Base-by-base conservation (phyloP, 129 eudicot species). In the Ambrosia artemisiifolia region DNA sequence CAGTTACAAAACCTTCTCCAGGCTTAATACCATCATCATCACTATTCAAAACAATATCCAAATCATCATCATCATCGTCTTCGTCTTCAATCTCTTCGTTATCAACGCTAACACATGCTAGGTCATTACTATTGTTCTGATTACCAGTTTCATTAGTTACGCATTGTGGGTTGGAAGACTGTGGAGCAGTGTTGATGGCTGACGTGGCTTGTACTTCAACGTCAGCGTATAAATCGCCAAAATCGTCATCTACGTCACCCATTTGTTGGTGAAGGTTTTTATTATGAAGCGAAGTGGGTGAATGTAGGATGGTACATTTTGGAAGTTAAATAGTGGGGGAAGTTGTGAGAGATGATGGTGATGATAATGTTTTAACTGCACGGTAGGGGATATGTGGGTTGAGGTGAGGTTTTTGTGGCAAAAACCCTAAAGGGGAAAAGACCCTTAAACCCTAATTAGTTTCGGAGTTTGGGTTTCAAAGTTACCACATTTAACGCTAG, bases 181-280 rank as follows among this genome's bases (percentile, higher is more conserved):
- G 72, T 10, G 72, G 69, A 42, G 64, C 79, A 43, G 61, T 79
- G 18, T 74, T 77, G 46, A 88, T 88, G 51, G 95, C 86, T 16
- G 95, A 85, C 72, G 74, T 80, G 44, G 88, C 90, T 62, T 80
- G 84, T 38, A 84, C 77, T 79, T 86, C 97, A 19, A 88, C 90
- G 49, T 88, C 95, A 33, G 87, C 92, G 77, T 91, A 91, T 54
- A 88, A 84, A 55, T 88, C 97, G 47, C 97, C 87, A 75, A 88
- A 91, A 75, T 87, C 95, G 20, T 90, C 95, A 50, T 87, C 88
- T 12, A 10, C 63, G 19, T 73, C 77, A 32, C 78, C 91, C 90
- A 88, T 88, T 47, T 66, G 46, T n/a, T 20, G 54, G 54, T 70
- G 42, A 55, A 36, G 32, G 6, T 18, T 38, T 19, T 11, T 66